These are phyloP conservation scores for Panus rudis DNA, from an alignment of 768 basidiomycete species.

Conservation along the genomic window DNA sequence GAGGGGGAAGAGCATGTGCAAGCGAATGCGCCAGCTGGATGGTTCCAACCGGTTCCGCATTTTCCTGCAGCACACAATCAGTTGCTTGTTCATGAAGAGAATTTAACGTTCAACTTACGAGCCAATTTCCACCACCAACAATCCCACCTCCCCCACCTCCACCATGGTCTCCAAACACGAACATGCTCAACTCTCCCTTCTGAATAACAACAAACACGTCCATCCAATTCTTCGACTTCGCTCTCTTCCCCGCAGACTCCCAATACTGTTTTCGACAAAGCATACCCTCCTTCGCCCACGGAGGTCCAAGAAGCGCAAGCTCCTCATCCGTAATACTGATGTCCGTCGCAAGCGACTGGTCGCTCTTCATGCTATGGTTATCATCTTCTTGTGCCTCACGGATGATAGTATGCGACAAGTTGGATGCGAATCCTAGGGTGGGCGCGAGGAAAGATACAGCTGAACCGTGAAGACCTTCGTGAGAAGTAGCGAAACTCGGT, in stretches of 20 bases:
- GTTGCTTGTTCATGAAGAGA: slow-evolving; percentile 3
- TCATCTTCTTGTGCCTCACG: slow-evolving; percentile 89
- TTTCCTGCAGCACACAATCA: slow-evolving; percentile 47
- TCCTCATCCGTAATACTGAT: slow-evolving; percentile 94
- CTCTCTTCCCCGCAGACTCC: slow-evolving; percentile 76
- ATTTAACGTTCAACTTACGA: slow-evolving; percentile 49
- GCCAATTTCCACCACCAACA: slow-evolving; percentile 97
- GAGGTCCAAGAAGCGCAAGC: slow-evolving; percentile 88
- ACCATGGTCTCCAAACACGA: slow-evolving; percentile 78
- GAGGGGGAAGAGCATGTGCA: slow-evolving; percentile 80
- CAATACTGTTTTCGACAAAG: slow-evolving; percentile 92
- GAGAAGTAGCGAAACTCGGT: slow-evolving; percentile 87
- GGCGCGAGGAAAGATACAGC: slow-evolving; percentile 70
- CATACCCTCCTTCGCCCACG: slow-evolving; percentile 99
- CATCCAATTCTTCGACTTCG: slow-evolving; percentile 86
- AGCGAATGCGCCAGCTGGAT: slow-evolving; percentile 83
- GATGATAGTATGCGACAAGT: slow-evolving; percentile 94
- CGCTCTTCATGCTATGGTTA: slow-evolving; percentile 65
- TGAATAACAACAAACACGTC: slow-evolving; percentile 96
- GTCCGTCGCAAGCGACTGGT: slow-evolving; percentile 57
- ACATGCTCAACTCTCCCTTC: slow-evolving; percentile 93
- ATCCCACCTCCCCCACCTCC: slow-evolving; percentile 47
- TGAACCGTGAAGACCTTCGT: slow-evolving; percentile 67
- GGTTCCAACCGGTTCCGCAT: slow-evolving; percentile 78
- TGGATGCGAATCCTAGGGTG: slow-evolving; percentile 93